A percentile compares a stretch with the other conserved stretches of the same genome.
phyloP scores from a whole-genome alignment of 2,329 filamentous ascomycete species.

The Cercospora janseana region DNA sequence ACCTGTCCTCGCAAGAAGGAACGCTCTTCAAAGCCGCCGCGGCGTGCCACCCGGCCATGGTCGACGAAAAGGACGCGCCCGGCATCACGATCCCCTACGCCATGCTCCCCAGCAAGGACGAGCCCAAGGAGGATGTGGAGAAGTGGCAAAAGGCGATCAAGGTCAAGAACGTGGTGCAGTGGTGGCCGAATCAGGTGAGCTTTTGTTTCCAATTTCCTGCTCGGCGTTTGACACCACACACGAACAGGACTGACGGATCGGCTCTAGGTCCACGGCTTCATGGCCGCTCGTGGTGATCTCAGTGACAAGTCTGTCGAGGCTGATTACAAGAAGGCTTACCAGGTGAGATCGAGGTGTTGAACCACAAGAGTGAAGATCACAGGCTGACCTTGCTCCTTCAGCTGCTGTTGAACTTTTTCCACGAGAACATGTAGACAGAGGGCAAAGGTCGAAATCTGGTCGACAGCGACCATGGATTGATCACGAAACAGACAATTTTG shows the following conservation, averaged over 20 bases:
- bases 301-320: conserved; percentile 49
- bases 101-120: conserved; percentile 58
- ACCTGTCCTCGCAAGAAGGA: conserved; percentile 51
- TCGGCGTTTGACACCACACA: too few species aligned
- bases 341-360: background rate
- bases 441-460: background rate
- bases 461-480: too few species aligned
- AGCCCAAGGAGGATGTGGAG: conserved; percentile 53
- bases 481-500: too few species aligned
- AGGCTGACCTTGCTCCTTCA: too few species aligned
- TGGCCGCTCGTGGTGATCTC: conserved; percentile 43
- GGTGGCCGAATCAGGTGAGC: conserved; percentile 48
- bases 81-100: conserved; percentile 57
- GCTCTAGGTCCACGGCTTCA: conserved; percentile 30
- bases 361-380: too few species aligned
- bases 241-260: too few species aligned
- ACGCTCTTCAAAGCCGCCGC: conserved; percentile 59
- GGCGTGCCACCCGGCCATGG: conserved; percentile 59
- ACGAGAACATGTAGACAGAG: conserved; percentile 53
- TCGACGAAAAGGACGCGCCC: conserved; percentile 57
- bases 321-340: conserved; percentile 52
- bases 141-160: conserved; percentile 51
- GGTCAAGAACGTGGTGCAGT: conserved; percentile 48
- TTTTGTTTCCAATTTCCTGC: conserved; percentile 20
- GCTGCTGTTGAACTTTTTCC: conserved; percentile 52